phyloP scores from a whole-genome alignment of 177 flowering plant genomes.

The Vitis hybrid region DNA sequence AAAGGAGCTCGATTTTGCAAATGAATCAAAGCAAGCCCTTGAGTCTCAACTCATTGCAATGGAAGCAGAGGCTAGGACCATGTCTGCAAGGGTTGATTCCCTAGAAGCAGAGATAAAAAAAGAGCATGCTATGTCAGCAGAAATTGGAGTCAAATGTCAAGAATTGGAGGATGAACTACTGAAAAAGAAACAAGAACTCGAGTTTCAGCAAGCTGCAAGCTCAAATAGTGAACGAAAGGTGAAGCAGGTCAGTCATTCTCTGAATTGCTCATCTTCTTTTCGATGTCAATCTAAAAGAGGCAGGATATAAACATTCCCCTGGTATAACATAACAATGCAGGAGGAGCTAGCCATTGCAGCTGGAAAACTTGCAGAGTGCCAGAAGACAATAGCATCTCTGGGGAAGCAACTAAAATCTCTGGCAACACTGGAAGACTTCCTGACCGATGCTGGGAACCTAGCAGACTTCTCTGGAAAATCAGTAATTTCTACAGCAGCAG shows the following conservation, averaged over 20 bases:
- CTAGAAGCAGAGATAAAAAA: conserved; percentile 43
- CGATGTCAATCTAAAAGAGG: too few species aligned
- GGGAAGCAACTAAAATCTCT: conserved; percentile 61
- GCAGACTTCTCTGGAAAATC: conserved; percentile 38
- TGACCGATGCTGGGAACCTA: conserved; percentile 44
- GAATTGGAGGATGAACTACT: conserved; percentile 59
- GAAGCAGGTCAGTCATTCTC: conserved; percentile 44
- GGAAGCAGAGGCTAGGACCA: conserved; percentile 44
- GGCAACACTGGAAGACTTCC: conserved; percentile 66
- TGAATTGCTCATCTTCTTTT: too few species aligned
- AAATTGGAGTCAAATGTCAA: conserved; percentile 38
- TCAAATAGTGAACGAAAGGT: conserved; percentile 38
- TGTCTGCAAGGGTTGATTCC: conserved; percentile 36
- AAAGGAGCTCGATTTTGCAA: conserved; percentile 6
- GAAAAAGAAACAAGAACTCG: conserved; percentile 33
- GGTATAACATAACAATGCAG: conserved; percentile 21
- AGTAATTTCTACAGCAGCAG: conserved; percentile 12
- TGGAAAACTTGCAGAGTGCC: conserved; percentile 67
- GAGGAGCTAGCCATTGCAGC: conserved; percentile 61
- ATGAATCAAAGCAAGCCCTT: conserved; percentile 23
- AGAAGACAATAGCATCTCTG: conserved; percentile 63
- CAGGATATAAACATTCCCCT: too few species aligned
- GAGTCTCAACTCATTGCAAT: conserved; percentile 35
- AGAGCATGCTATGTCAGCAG: conserved; percentile 49
- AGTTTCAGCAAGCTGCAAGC: conserved; percentile 26